A percentile compares a stretch with the other conserved stretches of the same genome.
phyloP scores from a whole-genome alignment of 139 green algal species.

The Chlamydomonas sphaeroides region DNA sequence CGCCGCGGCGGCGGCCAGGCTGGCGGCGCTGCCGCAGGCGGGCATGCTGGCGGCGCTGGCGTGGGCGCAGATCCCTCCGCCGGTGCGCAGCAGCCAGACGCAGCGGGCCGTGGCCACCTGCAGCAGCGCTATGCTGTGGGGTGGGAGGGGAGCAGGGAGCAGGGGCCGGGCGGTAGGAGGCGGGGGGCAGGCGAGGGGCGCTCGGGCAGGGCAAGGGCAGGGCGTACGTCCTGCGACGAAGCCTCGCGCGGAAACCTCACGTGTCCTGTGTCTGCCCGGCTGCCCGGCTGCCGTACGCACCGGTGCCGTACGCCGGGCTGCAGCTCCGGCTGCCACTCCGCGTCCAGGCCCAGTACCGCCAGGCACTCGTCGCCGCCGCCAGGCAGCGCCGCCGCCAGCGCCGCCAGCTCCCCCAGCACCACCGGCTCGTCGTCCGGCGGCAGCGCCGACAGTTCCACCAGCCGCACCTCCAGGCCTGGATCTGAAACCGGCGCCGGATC shows the following conservation, averaged over 20 bases:
- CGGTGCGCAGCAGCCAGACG: constrained; percentile 19
- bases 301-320: not conserved
- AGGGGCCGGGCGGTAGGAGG: no score
- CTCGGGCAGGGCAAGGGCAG: no score
- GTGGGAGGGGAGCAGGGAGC: not conserved
- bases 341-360: constrained; percentile 15
- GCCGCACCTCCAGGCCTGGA: constrained; percentile 5
- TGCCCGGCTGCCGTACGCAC: no score
- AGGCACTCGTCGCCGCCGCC: not conserved
- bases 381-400: no score
- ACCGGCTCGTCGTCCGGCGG: not conserved
- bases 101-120: constrained; percentile 4
- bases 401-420: not conserved
- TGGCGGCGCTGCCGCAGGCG: not conserved
- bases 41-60: not conserved
- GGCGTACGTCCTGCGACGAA: no score
- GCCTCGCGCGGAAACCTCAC: no score
- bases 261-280: no score
- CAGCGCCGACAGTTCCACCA: not conserved
- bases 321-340: constrained; percentile 43
- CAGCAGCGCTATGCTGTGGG: constrained; percentile 27
- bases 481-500: no score
- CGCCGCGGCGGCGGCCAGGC: no score
- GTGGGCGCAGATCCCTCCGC: not conserved
- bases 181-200: no score